phyloP scores from a whole-genome alignment of 2,329 filamentous ascomycete species.

The Chaetomium sp. region DNA sequence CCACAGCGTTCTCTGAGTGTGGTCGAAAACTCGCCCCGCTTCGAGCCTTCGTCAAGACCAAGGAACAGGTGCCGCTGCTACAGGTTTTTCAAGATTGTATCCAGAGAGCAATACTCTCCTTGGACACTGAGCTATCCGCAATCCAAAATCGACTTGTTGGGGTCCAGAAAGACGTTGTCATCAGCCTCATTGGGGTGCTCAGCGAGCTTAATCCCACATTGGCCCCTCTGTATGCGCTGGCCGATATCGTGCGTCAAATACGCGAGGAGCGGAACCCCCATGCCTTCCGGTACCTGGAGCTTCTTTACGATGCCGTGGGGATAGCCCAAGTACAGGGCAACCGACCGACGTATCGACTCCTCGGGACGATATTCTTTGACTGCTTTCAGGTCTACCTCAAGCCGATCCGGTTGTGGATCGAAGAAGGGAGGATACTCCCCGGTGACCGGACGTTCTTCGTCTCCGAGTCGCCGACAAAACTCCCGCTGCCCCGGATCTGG shows the following conservation, averaged over 20 bases:
- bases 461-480: constrained; percentile 47
- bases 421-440: constrained; percentile 61
- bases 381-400: constrained; percentile 78
- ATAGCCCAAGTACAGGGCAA: constrained; percentile 65
- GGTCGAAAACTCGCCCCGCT: constrained; percentile 41
- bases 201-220: constrained; percentile 49
- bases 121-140: constrained; percentile 52
- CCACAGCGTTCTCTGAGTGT: constrained; percentile 41
- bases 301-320: constrained; percentile 65
- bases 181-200: constrained; percentile 61
- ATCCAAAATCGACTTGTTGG: constrained; percentile 57
- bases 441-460: constrained; percentile 73
- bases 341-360: constrained; percentile 50
- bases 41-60: constrained; percentile 37
- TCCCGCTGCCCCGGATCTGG: constrained; percentile 65
- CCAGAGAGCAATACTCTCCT: constrained; percentile 45
- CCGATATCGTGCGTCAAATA: constrained; percentile 54
- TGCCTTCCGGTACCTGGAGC: constrained; percentile 70
- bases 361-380: constrained; percentile 67
- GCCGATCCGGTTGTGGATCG: constrained; percentile 79
- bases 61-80: constrained; percentile 50
- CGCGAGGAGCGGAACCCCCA: constrained; percentile 41
- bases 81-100: constrained; percentile 67
- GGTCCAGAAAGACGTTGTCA: constrained; percentile 44
- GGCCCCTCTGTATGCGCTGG: constrained; percentile 52